These are phyloP conservation scores for Alternaria alternata DNA, from an alignment of 2,329 filamentous ascomycete species.

Conservation along the genomic window DNA sequence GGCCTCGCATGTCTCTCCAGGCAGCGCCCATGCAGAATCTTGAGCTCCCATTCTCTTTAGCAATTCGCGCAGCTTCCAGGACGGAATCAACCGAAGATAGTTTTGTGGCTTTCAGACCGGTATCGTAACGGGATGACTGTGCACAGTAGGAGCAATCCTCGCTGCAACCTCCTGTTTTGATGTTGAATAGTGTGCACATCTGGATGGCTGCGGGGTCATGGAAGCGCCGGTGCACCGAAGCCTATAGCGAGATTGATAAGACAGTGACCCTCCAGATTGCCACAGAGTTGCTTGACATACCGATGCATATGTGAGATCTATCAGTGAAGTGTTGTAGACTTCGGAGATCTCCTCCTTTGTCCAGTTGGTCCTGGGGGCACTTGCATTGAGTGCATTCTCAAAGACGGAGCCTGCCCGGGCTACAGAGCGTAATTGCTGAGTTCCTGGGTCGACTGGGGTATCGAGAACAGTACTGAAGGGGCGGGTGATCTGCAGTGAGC, in stretches of 20 bases:
- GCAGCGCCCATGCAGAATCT: slow-evolving; percentile 96
- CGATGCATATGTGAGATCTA: slow-evolving; percentile 78
- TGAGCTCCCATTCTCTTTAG: slow-evolving; percentile 84
- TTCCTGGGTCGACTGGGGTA: slow-evolving; percentile 34
- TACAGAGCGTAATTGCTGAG: slow-evolving; percentile 30
- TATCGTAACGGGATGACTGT: slow-evolving; percentile 81
- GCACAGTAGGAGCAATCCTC: slow-evolving; percentile 95
- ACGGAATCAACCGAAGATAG: slow-evolving; percentile 83
- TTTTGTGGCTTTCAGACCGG: slow-evolving; percentile 81
- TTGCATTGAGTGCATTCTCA: slow-evolving; percentile 65
- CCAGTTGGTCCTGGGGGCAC: slow-evolving; percentile 74
- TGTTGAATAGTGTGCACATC: slow-evolving; percentile 95
- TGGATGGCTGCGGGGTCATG: slow-evolving; percentile 85
- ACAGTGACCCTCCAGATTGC: not conserved
- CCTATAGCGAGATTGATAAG: slow-evolving; percentile 57
- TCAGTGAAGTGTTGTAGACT: slow-evolving; percentile 82
- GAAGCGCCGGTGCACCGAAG: slow-evolving; percentile 81
- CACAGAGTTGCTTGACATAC: slow-evolving; percentile 54
- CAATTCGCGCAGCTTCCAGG: slow-evolving; percentile 76
- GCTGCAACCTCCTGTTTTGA: slow-evolving; percentile 91
- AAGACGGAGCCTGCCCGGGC: slow-evolving; percentile 32
- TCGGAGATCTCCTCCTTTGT: slow-evolving; percentile 80
- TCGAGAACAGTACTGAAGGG: slow-evolving; percentile 47
- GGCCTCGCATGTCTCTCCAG: slow-evolving; percentile 92
- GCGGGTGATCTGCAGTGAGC: slow-evolving; percentile 11